Percentiles rank a stretch among this genome's conserved stretches.
Conservation (phyloP, 169 alveolate species). For the Toxoplasma gondii region DNA sequence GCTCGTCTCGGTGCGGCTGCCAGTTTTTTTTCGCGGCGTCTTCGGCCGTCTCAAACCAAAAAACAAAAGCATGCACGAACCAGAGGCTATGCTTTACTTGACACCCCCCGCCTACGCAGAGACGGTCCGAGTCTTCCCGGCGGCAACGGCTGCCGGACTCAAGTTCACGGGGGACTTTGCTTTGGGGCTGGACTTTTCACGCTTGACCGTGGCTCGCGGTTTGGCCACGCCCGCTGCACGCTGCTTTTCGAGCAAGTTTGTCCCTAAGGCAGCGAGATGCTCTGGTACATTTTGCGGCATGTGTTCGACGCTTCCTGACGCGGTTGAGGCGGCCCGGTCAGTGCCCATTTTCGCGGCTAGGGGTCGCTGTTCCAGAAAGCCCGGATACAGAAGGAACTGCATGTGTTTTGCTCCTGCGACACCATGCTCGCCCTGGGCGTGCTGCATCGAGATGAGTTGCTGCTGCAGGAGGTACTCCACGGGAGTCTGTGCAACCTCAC, state of each 20-base stretch:
- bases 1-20: no score
- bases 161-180: no score
- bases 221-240: not conserved
- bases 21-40: no score
- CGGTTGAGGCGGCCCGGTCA: not conserved
- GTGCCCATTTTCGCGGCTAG: not conserved
- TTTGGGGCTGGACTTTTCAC: no score
- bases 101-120: no score
- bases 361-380: not conserved
- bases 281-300: not conserved
- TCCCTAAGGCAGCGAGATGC: not conserved
- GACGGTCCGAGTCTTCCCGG: no score
- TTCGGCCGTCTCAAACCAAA: no score
- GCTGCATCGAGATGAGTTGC: not conserved
- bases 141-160: no score
- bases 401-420: not conserved
- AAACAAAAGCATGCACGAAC: no score
- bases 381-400: constrained; percentile 25
- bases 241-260: not conserved
- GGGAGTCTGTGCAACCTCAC: not conserved
- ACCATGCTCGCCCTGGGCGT: not conserved
- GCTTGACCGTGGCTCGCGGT: no score
- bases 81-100: no score
- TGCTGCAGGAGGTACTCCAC: not conserved
- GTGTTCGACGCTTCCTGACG: not conserved